Evolutionary conservation across 176 grass and related monocot species (phyloP), one percentile per base, ranked within the genome.

Genomic region (Juncus inflexus): DNA sequence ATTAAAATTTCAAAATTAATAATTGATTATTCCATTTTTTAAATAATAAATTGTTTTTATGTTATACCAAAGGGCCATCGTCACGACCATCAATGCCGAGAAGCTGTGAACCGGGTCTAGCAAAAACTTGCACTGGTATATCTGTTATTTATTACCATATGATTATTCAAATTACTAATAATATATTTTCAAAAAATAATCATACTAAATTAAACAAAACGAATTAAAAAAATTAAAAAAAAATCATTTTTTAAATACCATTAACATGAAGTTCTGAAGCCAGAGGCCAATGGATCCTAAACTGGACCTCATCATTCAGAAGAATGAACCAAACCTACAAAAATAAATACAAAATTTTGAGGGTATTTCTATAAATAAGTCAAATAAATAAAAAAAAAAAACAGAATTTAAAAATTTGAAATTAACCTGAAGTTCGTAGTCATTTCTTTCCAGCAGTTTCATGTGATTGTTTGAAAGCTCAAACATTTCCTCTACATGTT

Each of bases 251-350:
- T 47, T 47, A 0, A 47, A 50, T 76, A 87, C 85, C 85, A 59
- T 87, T 87, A 49, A 83, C 62, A 54, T 69, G 72, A 35, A 87
- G 67, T 11, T 83, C 66, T 55, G 76, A 63, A 60, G 58, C 53
- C 28, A 79, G 76, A 13, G 85, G 85, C 85, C 85, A 87, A 7
- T 87, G 85, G 76, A 87, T 87, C 69, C 85, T 83, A 58, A 76
- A 87, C 62, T 69, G 80, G 47, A 87, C 85, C 19, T 83, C 83
- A 67, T 87, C 85, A 49, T 87, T 87, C 10, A 87, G 42, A 52
- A 87, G 85, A 51, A 87, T 62, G 67, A 72, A 76, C 85, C 85
- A 87, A 67, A 61, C 80, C 85, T 87, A 69, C 65, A 70, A 77
- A 37, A 61, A 60, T 58, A 43, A 16, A 28, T 28, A n/a, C 6